A percentile compares a stretch with the other conserved stretches of the same genome.
Conservation (phyloP, 1,284 basidiomycete species). For the Athelia psychrophila region DNA sequence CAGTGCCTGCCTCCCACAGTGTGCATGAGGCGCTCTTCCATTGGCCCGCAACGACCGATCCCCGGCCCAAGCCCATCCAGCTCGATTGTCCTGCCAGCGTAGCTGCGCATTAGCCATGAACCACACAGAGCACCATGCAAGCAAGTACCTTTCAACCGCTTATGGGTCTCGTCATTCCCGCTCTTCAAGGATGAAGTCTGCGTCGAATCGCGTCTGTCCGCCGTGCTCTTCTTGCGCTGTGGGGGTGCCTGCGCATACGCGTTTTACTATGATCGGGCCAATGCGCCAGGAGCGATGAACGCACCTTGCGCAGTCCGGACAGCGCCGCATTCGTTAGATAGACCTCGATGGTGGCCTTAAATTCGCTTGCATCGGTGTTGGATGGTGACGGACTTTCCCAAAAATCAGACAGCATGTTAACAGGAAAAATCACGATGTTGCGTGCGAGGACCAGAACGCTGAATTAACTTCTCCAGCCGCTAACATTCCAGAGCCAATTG, state of each 20-base stretch:
- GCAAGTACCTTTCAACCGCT: constrained; percentile 58
- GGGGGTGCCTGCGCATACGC: constrained; percentile 24
- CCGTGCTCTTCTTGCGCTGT: constrained; percentile 52
- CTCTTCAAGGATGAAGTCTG: constrained; percentile 21
- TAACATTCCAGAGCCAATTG: too few species aligned
- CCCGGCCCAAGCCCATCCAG: constrained; percentile 63
- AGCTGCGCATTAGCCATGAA: constrained; percentile 5
- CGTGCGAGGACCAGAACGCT: too few species aligned
- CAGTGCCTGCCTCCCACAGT: constrained; percentile 62
- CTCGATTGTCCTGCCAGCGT: constrained; percentile 59
- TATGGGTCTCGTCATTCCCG: constrained; percentile 37
- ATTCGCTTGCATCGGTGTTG: constrained; percentile 26
- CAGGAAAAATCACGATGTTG: too few species aligned
- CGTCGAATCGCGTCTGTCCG: constrained; percentile 37
- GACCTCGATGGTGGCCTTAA: constrained; percentile 56
- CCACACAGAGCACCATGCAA: not conserved
- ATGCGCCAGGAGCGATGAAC: constrained; percentile 12
- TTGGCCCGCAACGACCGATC: constrained; percentile 46
- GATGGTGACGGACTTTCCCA: too few species aligned
- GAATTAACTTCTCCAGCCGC: too few species aligned
- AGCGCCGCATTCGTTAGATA: constrained; percentile 58
- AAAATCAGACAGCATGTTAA: too few species aligned
- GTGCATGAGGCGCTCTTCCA: constrained; percentile 74
- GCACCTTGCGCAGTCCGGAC: constrained; percentile 56
- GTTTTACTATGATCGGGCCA: constrained; percentile 1